Base-by-base conservation (phyloP, 2,329 filamentous ascomycete genomes). In the Fusarium brevicatenulatum region DNA sequence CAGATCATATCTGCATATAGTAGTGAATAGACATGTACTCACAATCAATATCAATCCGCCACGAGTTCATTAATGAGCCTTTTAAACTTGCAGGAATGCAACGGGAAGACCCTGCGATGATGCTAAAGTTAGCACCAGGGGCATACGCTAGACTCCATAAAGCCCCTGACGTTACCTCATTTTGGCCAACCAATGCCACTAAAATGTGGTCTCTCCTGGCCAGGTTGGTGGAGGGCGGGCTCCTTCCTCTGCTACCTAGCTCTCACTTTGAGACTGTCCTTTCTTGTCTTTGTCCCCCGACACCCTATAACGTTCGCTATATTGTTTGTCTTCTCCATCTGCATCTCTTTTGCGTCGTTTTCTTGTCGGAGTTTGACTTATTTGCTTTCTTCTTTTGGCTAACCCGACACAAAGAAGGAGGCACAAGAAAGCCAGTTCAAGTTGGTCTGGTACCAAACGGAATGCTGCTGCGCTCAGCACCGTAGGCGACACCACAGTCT, bases 151-250 rank as follows among this genome's bases (percentile, higher is more conserved):
- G 49, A 53, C 63, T 50, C 43, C 49, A 47, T 63, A 42, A 32
- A 56, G 42, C 66, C 65, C 66, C 66, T 57, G 62, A 52, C 32
- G 47, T 52, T 55, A 44, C 28, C 50, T 54, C 37, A 46, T 36
- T 23, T 36, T 52, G 53, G 36, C 70, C 57, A 73, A 73, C 70
- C 66, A 73, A 44, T 37, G 67, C 47, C 55, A 66, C 66, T 65
- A 58, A 56, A 42, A 65, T 25, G 40, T 34, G 30, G 52, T 43
- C 49, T 43, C 58, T 52, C 50, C 50, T 65, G 40, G 64, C 52
- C 43, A 63, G 58, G 49, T 16, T 19, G 19, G 62, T 69, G 65
- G 57, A 64, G 34, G 44, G 32, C 49, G 39, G 50, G 32, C 55
- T 58, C 44, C 58, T 65, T 58, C 58, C 40, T 25, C 56, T 46